Conservation (phyloP, 371 early-diverging fungal species). For the Circinella umbellata region DNA sequence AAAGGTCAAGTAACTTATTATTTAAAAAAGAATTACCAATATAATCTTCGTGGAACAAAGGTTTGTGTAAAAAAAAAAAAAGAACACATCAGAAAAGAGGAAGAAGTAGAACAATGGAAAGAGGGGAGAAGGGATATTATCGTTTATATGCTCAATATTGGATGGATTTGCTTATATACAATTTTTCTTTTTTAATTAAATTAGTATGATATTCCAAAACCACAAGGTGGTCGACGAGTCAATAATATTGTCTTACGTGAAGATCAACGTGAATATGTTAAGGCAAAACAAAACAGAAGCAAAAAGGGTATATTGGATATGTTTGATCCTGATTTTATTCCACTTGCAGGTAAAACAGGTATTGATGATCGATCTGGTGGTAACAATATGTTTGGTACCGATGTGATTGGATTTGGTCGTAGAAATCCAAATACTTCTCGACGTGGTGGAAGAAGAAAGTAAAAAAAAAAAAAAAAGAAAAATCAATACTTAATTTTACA, state of each 20-base stretch:
- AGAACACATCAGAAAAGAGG: background rate
- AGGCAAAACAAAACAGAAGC: constrained; percentile 57
- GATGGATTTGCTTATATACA: background rate
- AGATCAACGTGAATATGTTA: constrained; percentile 88
- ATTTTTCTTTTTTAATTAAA: background rate
- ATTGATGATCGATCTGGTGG: constrained; percentile 39
- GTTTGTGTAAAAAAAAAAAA: constrained; percentile 29
- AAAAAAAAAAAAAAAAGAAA: constrained; percentile 11
- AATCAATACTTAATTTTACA: too few species aligned
- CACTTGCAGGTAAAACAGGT: constrained; percentile 62
- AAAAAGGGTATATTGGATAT: constrained; percentile 65
- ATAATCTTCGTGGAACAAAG: constrained; percentile 89
- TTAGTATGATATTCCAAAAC: constrained; percentile 82
- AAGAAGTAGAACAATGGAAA: too few species aligned
- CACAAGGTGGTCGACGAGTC: constrained; percentile 81
- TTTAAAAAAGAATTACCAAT: constrained; percentile 89
- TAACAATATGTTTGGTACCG: constrained; percentile 70
- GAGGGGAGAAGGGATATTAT: too few species aligned
- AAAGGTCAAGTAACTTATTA: constrained; percentile 82
- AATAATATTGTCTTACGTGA: constrained; percentile 88
- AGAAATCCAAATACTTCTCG: constrained; percentile 82
- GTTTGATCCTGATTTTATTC: constrained; percentile 82
- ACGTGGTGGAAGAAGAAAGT: constrained; percentile 20
- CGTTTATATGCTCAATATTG: background rate
- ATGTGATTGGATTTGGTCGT: constrained; percentile 84